Evolutionary conservation across 768 basidiomycete genomes (phyloP).

Genomic region (Terana coerulea): DNA sequence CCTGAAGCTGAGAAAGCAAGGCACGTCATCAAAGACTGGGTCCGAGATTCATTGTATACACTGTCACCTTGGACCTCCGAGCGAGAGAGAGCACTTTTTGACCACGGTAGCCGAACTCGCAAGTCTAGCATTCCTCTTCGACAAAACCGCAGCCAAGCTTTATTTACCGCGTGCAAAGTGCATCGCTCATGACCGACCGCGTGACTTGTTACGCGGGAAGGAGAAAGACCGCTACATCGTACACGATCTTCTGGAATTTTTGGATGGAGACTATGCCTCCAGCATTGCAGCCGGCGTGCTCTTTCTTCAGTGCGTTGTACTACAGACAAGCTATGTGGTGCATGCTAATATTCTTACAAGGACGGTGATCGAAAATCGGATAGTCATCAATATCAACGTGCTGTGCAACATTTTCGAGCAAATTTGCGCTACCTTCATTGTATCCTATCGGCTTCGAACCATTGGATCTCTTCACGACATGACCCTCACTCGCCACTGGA

Average conservation of each 20-base stretch:
- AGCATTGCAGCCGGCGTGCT: constrained; percentile 32
- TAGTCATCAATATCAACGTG: constrained; percentile 42
- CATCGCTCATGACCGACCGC: constrained; percentile 11
- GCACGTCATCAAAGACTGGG: constrained; percentile 42
- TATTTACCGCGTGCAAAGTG: constrained; percentile 35
- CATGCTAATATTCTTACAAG: constrained; percentile 28
- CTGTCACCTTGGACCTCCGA: constrained; percentile 22
- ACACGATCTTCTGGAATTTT: constrained; percentile 23
- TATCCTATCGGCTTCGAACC: constrained; percentile 29
- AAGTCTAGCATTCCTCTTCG: constrained; percentile 36
- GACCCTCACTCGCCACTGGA: constrained; percentile 30
- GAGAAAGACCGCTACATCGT: constrained; percentile 24
- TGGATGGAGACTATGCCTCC: neutral
- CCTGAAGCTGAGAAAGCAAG: constrained; percentile 36
- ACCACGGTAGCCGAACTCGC: constrained; percentile 36
- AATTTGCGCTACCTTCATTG: constrained; percentile 38
- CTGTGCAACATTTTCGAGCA: constrained; percentile 51
- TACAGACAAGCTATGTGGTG: too few species aligned
- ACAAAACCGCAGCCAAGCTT: constrained; percentile 27
- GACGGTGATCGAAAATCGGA: constrained; percentile 34
- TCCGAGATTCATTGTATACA: constrained; percentile 35
- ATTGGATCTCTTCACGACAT: constrained; percentile 36
- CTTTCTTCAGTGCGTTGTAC: constrained; percentile 41
- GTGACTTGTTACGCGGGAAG: constrained; percentile 14
- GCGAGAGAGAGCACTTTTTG: constrained; percentile 31